These are phyloP conservation scores for Jackrogersella minutella DNA, from an alignment of 495 filamentous ascomycete genomes.

Conservation along the genomic window DNA sequence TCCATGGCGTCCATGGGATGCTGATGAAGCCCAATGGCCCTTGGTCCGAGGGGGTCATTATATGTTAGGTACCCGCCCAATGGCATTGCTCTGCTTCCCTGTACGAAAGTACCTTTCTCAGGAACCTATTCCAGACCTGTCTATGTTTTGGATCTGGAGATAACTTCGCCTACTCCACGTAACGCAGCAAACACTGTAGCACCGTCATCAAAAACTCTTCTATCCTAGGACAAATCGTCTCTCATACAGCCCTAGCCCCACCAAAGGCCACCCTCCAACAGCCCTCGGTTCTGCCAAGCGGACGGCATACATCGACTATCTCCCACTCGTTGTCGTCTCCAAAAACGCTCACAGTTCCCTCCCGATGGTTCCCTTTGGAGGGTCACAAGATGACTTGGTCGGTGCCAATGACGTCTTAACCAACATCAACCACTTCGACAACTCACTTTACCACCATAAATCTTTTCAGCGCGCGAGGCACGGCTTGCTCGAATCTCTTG, in stretches of 20 bases:
- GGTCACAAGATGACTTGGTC: slow-evolving; percentile 37
- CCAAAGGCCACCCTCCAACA: slow-evolving; percentile 36
- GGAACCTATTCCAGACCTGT: slow-evolving; percentile 29
- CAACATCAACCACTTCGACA: slow-evolving; percentile 32
- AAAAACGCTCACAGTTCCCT: slow-evolving; percentile 5
- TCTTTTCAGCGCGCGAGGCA: slow-evolving; percentile 26
- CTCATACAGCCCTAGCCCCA: slow-evolving; percentile 11
- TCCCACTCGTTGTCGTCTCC: slow-evolving; percentile 24
- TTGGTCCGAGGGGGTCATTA: slow-evolving; percentile 19
- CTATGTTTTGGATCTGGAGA: slow-evolving; percentile 27
- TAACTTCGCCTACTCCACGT: slow-evolving; percentile 17
- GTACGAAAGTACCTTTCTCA: slow-evolving; percentile 21
- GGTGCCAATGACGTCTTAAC: slow-evolving; percentile 37
- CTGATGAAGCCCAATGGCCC: slow-evolving; percentile 11
- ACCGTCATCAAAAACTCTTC: slow-evolving; percentile 12
- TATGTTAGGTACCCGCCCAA: slow-evolving; percentile 11
- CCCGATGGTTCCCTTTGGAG: slow-evolving; percentile 34
- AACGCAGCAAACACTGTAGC: slow-evolving; percentile 21
- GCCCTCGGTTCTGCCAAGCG: slow-evolving; percentile 12
- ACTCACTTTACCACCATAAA: slow-evolving; percentile 22
- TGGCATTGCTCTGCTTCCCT: background rate
- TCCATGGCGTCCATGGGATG: background rate
- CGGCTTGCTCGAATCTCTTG: slow-evolving; percentile 27
- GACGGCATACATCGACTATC: slow-evolving; percentile 21
- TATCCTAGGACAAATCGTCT: slow-evolving; percentile 2